phyloP scores from a whole-genome alignment of 2,329 filamentous ascomycete species.

The Cladosporium velox region DNA sequence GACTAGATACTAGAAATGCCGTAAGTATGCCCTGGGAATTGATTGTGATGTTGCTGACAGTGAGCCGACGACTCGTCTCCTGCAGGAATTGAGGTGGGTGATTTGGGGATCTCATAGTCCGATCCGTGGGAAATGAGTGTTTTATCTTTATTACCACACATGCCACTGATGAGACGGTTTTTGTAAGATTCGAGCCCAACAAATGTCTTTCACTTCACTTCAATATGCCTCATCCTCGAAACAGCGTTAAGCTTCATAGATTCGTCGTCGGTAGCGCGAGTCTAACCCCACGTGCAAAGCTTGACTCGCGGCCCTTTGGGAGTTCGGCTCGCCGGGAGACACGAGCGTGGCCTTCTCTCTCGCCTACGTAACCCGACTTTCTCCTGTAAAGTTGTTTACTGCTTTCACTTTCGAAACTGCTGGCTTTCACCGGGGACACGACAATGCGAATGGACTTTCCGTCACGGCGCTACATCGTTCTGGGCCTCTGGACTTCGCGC shows the following conservation, averaged over 20 bases:
- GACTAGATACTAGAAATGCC: too few relatives aligned
- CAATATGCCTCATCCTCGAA: background rate
- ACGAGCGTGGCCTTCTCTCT: background rate
- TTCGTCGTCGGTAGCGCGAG: background rate
- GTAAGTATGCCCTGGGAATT: too few relatives aligned
- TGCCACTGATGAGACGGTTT: background rate
- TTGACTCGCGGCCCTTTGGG: conserved; percentile 8
- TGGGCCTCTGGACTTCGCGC: background rate
- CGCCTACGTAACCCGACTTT: background rate
- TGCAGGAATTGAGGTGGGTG: too few relatives aligned
- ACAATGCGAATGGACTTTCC: background rate
- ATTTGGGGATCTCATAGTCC: too few relatives aligned
- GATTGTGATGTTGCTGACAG: too few relatives aligned
- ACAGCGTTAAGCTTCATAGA: background rate
- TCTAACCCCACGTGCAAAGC: conserved; percentile 2
- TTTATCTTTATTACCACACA: too few relatives aligned
- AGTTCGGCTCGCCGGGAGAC: background rate
- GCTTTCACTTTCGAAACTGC: background rate
- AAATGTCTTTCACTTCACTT: background rate
- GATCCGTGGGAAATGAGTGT: too few relatives aligned
- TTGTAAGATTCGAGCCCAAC: background rate
- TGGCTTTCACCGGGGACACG: background rate
- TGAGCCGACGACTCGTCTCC: too few relatives aligned
- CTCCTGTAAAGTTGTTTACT: background rate
- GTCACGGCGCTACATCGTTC: background rate